Evolutionary conservation across 2,329 filamentous ascomycete genomes (phyloP).

Genomic region (Aspergillus transmontanensis): DNA sequence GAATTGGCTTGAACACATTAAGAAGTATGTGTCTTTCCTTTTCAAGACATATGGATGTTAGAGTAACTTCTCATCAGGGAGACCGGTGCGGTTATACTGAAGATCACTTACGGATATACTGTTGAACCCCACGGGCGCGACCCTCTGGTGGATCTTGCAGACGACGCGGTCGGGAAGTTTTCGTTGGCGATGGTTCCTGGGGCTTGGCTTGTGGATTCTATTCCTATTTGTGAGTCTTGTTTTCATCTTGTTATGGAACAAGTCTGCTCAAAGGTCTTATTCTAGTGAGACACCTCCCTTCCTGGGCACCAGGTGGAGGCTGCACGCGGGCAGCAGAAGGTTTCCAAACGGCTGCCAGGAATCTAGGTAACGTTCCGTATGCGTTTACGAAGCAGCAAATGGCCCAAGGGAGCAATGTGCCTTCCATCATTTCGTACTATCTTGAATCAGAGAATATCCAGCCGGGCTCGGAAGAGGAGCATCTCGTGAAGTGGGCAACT

Average conservation of each 20-base stretch:
- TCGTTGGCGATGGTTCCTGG: constrained; percentile 17
- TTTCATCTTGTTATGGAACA: background rate
- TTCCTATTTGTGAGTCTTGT: constrained; percentile 11
- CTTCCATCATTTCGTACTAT: constrained; percentile 23
- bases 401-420: constrained; percentile 2
- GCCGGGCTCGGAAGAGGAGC: constrained; percentile 28
- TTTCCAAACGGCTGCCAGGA: constrained; percentile 29
- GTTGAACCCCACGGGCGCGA: constrained; percentile 43
- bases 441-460: constrained; percentile 12
- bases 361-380: constrained; percentile 44
- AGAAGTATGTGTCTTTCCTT: constrained; percentile 35
- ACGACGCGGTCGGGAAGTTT: constrained; percentile 45
- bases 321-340: background rate
- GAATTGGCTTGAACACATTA: constrained; percentile 45
- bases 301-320: constrained; percentile 10
- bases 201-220: constrained; percentile 17
- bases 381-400: constrained; percentile 22
- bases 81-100: constrained; percentile 46
- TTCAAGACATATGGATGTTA: background rate
- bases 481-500: constrained; percentile 46
- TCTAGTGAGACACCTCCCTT: constrained; percentile 13
- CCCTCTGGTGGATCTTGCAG: constrained; percentile 47
- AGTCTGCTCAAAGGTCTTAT: background rate
- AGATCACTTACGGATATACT: constrained; percentile 52
- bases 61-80: constrained; percentile 27